Conservation (phyloP, 2,329 filamentous ascomycete species). For the Penicillium psychrosexuale region DNA sequence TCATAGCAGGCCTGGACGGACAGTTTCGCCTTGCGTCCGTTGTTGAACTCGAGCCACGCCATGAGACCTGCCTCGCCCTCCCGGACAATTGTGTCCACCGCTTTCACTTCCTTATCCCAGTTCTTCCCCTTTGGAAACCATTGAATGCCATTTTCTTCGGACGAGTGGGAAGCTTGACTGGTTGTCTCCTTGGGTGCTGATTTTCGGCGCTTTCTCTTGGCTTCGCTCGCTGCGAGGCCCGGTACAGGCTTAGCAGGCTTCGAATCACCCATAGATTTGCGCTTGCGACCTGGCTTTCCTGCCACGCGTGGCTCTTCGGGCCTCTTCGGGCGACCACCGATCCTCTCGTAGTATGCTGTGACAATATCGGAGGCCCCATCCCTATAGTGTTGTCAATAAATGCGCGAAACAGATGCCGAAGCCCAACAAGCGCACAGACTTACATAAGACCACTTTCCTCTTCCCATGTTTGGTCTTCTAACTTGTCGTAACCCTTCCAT, state of each 20-base stretch:
- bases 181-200: conserved; percentile 22
- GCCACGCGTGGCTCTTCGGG: conserved; percentile 12
- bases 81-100: conserved; percentile 45
- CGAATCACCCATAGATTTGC: conserved; percentile 34
- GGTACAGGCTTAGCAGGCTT: conserved; percentile 25
- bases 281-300: conserved; percentile 27
- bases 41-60: conserved; percentile 45
- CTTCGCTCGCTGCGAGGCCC: conserved; percentile 19
- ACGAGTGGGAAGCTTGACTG: conserved; percentile 2
- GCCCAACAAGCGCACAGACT: conserved; percentile 6
- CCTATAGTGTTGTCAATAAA: conserved; percentile 26
- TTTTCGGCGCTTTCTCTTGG: conserved; percentile 29
- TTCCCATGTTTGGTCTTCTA: conserved; percentile 46
- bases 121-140: conserved; percentile 43
- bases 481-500: conserved; percentile 48
- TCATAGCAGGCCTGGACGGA: conserved; percentile 42
- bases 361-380: conserved; percentile 41
- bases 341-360: conserved; percentile 40
- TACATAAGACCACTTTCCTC: conserved; percentile 46
- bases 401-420: background rate
- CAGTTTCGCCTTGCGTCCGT: conserved; percentile 45
- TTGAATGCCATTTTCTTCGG: conserved; percentile 19
- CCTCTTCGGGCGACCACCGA: conserved; percentile 43
- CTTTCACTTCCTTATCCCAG: conserved; percentile 45
- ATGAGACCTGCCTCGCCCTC: conserved; percentile 36